Conservation (phyloP, 345 rosid genomes). For the Angophora floribunda region DNA sequence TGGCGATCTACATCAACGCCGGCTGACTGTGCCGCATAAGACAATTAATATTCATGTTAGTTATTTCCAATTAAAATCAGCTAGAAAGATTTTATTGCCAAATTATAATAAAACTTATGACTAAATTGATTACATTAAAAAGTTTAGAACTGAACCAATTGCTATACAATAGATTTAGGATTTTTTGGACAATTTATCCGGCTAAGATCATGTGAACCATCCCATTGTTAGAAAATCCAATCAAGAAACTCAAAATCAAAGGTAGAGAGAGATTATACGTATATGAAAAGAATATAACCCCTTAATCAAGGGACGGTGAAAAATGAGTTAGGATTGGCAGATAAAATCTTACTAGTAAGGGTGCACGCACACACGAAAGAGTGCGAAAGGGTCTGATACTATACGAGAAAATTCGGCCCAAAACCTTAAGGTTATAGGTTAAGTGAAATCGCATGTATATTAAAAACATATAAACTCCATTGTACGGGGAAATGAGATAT, state of each 20-base stretch:
- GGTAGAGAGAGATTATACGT: background rate
- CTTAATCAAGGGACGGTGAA: background rate
- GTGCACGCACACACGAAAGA: background rate
- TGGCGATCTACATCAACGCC: too few relatives aligned
- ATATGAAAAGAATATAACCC: background rate
- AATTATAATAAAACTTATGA: too few relatives aligned
- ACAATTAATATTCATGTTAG: rapidly evolving
- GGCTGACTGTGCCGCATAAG: too few relatives aligned
- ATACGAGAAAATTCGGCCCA: background rate
- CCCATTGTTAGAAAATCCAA: background rate
- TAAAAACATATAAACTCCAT: background rate
- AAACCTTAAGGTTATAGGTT: background rate
- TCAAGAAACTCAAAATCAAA: background rate
- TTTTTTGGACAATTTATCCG: background rate
- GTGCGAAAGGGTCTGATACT: background rate
- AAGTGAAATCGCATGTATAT: background rate
- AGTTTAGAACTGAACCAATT: background rate
- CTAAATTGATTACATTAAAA: background rate
- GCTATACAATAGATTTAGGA: background rate
- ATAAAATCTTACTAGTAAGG: too few relatives aligned
- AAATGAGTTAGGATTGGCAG: background rate
- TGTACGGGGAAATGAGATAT: background rate
- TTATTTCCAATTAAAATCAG: background rate
- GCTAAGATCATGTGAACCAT: background rate
- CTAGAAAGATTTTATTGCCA: rapidly evolving